Base-by-base conservation (phyloP, 345 rosid species). In the Linum tenue region DNA sequence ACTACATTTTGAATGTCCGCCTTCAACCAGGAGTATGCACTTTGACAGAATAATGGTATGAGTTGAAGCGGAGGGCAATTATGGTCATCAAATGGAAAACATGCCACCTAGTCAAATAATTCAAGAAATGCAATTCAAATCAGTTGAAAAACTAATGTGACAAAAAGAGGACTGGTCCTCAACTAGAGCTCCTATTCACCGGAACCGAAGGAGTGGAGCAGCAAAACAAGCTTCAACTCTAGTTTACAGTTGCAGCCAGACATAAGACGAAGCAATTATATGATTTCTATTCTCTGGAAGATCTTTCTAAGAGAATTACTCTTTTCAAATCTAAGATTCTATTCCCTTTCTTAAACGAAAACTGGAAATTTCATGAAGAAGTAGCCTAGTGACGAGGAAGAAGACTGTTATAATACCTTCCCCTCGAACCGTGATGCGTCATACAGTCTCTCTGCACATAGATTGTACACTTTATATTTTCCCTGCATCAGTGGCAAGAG, bases 51-150 rank as follows among this genome's bases (percentile, higher is more conserved):
- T 22, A 67, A 65, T 63, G 64, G 56, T 39, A 74, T 69, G 3
- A 74, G 73, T n/a, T 70, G 68, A 55, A 74, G 15, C 16, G 70
- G 73, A 48, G 77, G 77, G 37, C 77, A 74, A 40, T 69, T 74
- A 62, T 74, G 77, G 64, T 74, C 77, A 69, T 69, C 77, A 69
- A 74, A 74, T 44, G 77, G 77, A 70, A 74, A 74, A 44, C 66
- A 64, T 5, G 77, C 77, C 7, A 74, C 77, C 77, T 74, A 67
- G 51, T 22, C 16, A 63, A 57, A 50, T n/a, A 11, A 42, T 39
- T 39, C 12, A 15, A 17, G 59, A 44, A 44, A 7, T 3, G 38
- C 17, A 57, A 10, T 31, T 53, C 35, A 44, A 38, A 59, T 36
- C 15, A 65, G 15, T 56, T 39, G 12, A 70, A 57, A 56, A 1